These are phyloP conservation scores for Microthyrium microscopicum DNA, from an alignment of 2,329 filamentous ascomycete species.

Conservation along the genomic window DNA sequence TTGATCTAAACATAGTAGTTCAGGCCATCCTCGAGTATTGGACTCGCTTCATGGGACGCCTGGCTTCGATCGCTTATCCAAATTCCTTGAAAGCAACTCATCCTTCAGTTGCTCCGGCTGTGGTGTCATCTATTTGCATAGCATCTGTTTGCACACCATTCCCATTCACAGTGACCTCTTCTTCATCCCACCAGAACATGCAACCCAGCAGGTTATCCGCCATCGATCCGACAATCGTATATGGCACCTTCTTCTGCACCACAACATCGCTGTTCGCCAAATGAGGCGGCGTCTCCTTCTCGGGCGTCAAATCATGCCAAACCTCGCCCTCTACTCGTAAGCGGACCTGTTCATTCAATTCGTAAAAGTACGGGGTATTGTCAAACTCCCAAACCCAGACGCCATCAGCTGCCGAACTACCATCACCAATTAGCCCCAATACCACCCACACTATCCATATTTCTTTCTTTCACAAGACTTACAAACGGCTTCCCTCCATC, in stretches of 20 bases:
- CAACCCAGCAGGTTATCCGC: slow-evolving; percentile 30
- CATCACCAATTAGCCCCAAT: too few relatives aligned
- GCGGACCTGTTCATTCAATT: slow-evolving; percentile 75
- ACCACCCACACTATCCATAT: too few relatives aligned
- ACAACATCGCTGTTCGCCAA: slow-evolving; percentile 20
- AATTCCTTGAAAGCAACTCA: too few relatives aligned
- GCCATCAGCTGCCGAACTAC: too few relatives aligned
- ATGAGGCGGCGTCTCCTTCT: slow-evolving; percentile 50
- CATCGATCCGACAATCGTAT: slow-evolving; percentile 26
- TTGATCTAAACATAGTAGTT: too few relatives aligned
- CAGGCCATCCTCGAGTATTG: too few relatives aligned
- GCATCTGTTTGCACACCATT: too few relatives aligned
- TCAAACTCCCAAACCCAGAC: slow-evolving; percentile 73
- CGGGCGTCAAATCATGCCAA: slow-evolving; percentile 78
- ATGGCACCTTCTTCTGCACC: slow-evolving; percentile 1
- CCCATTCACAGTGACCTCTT: slow-evolving; percentile 11
- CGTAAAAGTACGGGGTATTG: slow-evolving; percentile 50
- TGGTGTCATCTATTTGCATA: too few relatives aligned
- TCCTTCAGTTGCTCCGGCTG: too few relatives aligned
- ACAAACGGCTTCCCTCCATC: too few relatives aligned
- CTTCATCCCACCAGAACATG: slow-evolving; percentile 28
- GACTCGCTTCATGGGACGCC: too few relatives aligned
- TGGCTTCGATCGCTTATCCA: too few relatives aligned
- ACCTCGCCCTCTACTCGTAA: slow-evolving; percentile 75
- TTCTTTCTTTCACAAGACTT: slow-evolving; percentile 18